Conservation (phyloP, 345 rosid genomes). For the Hibiscus tridactylites region DNA sequence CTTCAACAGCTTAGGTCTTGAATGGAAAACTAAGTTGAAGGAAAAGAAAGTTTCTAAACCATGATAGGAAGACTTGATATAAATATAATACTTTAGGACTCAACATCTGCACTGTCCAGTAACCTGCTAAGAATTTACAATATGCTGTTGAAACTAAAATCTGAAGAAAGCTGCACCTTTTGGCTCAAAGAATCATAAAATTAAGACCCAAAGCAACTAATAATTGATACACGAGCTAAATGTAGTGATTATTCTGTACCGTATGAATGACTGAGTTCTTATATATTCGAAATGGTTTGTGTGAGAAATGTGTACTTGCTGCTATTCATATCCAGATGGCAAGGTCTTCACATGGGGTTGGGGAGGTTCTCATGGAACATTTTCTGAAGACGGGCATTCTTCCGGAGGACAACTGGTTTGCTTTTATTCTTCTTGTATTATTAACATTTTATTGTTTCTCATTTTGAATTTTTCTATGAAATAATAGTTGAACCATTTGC, state of each 20-base stretch:
- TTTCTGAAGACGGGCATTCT: constrained; percentile 82
- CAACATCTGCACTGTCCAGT: not conserved
- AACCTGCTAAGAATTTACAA: not conserved
- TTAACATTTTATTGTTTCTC: constrained; percentile 7
- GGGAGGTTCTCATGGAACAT: constrained; percentile 96
- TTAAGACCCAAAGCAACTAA: not conserved
- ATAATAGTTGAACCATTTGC: not conserved
- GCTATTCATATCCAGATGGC: constrained; percentile 38
- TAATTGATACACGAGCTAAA: not conserved
- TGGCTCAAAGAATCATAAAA: not conserved
- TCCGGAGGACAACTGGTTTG: constrained; percentile 95
- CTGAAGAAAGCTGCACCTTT: not conserved
- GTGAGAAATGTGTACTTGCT: constrained; percentile 5
- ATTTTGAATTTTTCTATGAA: not conserved
- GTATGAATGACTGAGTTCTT: not conserved
- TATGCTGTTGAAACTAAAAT: not conserved
- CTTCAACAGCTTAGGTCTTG: not conserved
- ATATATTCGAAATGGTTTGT: not conserved
- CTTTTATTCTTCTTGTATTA: constrained; percentile 8
- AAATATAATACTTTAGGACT: not conserved
- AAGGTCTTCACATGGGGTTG: constrained; percentile 88
- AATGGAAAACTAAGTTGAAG: not conserved
- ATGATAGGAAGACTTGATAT: not conserved
- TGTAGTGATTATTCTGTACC: not conserved
- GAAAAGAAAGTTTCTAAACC: not conserved